Evolutionary conservation across 1,284 basidiomycete genomes (phyloP).

Genomic region (Prillingera fragicola): DNA sequence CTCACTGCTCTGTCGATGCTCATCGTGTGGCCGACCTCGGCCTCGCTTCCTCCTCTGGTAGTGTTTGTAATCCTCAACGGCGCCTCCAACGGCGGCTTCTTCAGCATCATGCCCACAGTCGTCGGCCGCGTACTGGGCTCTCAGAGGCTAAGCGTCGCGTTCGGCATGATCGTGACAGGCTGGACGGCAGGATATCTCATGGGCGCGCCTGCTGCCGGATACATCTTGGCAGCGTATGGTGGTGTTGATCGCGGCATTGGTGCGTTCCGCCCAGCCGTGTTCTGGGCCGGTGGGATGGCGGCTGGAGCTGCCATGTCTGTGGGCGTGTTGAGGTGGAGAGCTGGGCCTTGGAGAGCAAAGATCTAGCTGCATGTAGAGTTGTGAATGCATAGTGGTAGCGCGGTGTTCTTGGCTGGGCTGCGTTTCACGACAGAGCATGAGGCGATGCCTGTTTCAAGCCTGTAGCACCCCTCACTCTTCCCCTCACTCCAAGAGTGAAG

Average conservation of each 20-base stretch:
- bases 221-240: constrained; percentile 23
- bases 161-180: constrained; percentile 27
- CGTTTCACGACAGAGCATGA: too few relatives aligned
- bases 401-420: too few relatives aligned
- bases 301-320: constrained; percentile 5
- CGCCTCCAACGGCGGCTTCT: constrained; percentile 26
- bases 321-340: too few relatives aligned
- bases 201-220: constrained; percentile 30
- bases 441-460: too few relatives aligned
- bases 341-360: too few relatives aligned
- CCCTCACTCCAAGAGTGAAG: too few relatives aligned
- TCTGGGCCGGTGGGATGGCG: constrained; percentile 27
- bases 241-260: constrained; percentile 15
- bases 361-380: too few relatives aligned
- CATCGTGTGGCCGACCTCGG: constrained; percentile 22
- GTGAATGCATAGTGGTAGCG: too few relatives aligned
- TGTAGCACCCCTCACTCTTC: too few relatives aligned
- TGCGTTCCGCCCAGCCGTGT: constrained; percentile 31
- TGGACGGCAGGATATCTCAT: constrained; percentile 28
- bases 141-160: constrained; percentile 20
- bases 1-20: constrained; percentile 20
- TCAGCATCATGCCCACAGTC: constrained; percentile 29
- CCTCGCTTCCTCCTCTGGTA: constrained; percentile 21
- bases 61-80: constrained; percentile 28
- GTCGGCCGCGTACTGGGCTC: constrained; percentile 19